These are phyloP conservation scores for Paradendryphiella salina DNA, from an alignment of 2,329 filamentous ascomycete genomes.

Conservation along the genomic window DNA sequence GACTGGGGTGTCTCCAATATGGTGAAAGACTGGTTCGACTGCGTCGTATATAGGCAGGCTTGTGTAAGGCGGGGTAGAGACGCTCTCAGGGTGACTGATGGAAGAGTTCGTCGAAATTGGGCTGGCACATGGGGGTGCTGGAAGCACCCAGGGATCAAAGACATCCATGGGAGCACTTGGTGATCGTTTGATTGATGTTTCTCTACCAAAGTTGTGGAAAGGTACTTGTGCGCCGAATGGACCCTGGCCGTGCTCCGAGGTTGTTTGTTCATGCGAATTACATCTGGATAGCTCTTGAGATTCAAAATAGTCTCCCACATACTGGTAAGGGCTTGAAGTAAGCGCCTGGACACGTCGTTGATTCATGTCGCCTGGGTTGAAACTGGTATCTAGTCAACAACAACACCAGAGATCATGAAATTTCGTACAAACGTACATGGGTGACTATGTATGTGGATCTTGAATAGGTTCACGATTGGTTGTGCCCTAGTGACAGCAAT, in stretches of 20 bases:
- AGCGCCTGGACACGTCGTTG: slow-evolving; percentile 14
- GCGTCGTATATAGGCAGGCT: slow-evolving; percentile 2
- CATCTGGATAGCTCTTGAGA: slow-evolving; percentile 1
- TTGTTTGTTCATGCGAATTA: slow-evolving; percentile 4
- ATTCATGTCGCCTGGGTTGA: slow-evolving; percentile 9
- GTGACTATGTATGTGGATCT: background rate
- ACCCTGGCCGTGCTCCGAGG: slow-evolving; percentile 6
- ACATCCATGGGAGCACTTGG: slow-evolving; percentile 9
- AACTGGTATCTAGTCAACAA: slow-evolving; percentile 3
- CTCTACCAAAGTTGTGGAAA: slow-evolving; percentile 3
- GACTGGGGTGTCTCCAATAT: background rate
- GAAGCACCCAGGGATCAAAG: slow-evolving; percentile 22
- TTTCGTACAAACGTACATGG: background rate
- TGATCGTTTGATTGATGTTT: slow-evolving; percentile 3
- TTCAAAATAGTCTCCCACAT: slow-evolving; percentile 6
- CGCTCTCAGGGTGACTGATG: slow-evolving; percentile 14
- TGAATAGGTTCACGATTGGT: too few relatives aligned
- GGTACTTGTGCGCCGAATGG: slow-evolving; percentile 8
- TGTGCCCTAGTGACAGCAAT: background rate
- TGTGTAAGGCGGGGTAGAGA: slow-evolving; percentile 16
- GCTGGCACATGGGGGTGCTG: slow-evolving; percentile 9
- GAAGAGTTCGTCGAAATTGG: slow-evolving; percentile 21
- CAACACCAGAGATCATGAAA: background rate
- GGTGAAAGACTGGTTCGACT: background rate
- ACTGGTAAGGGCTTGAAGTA: slow-evolving; percentile 13